Percentiles rank a stretch among this genome's conserved stretches.
These are phyloP conservation scores for Wolfiporia cocos DNA, from an alignment of 1,284 basidiomycete genomes.

Conservation along the genomic window DNA sequence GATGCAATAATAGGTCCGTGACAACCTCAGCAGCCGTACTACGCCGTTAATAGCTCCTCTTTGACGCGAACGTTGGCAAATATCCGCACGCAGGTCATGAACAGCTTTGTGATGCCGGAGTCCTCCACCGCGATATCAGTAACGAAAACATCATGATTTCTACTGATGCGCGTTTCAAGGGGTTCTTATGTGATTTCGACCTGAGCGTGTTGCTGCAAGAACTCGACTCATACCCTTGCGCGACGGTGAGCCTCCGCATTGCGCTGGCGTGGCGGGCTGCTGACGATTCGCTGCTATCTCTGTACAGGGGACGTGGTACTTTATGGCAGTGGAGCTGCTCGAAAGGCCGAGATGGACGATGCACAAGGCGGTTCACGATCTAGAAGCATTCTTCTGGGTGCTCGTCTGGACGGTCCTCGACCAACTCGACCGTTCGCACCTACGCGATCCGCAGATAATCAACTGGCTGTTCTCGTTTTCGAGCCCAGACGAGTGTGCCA, in stretches of 20 bases:
- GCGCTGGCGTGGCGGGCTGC: too few species aligned
- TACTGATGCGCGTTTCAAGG: not conserved
- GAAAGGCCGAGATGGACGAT: not conserved
- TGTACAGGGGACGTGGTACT: constrained; percentile 11
- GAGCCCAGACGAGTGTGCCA: too few species aligned
- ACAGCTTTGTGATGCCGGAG: not conserved
- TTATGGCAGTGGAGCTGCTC: constrained; percentile 9
- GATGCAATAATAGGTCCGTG: constrained; percentile 16
- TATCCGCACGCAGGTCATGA: constrained; percentile 1
- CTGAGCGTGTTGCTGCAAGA: constrained; percentile 4
- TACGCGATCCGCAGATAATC: too few species aligned
- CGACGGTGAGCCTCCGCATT: too few species aligned
- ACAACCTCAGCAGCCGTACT: too few species aligned
- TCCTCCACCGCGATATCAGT: constrained; percentile 14
- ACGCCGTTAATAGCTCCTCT: too few species aligned
- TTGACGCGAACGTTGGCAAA: too few species aligned
- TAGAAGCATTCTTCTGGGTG: constrained; percentile 15
- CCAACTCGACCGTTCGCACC: too few species aligned
- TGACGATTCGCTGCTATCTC: not conserved
- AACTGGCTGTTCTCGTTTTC: too few species aligned
- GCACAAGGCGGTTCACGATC: constrained; percentile 10
- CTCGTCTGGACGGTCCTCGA: constrained; percentile 12
- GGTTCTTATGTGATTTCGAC: constrained; percentile 13
- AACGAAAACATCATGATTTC: constrained; percentile 12
- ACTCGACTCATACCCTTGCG: too few species aligned